Conservation (phyloP, 306 rosid genomes). For the Acacia crassicarpa region DNA sequence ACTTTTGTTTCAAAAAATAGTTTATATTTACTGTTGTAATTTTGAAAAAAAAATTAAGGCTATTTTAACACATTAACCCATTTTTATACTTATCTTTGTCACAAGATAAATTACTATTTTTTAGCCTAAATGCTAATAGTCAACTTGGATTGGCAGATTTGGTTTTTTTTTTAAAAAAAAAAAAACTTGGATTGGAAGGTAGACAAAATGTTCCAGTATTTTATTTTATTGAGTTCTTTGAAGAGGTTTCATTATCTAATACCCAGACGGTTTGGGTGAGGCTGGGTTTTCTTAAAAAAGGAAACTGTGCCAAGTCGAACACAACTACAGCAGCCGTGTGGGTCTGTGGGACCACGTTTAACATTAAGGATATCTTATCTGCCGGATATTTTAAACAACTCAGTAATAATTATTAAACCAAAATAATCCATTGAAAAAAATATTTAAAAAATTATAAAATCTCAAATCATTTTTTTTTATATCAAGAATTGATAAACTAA, state of each 20-base stretch:
- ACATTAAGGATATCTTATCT: not conserved
- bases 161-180: too few species aligned
- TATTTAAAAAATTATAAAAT: too few species aligned
- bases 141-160: constrained; percentile 20
- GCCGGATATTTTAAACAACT: not conserved
- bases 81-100: not conserved
- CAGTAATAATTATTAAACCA: too few species aligned
- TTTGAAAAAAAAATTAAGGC: too few species aligned
- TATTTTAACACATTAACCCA: too few species aligned
- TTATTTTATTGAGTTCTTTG: not conserved
- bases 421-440: not conserved
- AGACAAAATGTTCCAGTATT: too few species aligned
- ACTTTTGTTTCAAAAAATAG: too few species aligned
- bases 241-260: not conserved
- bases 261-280: not conserved
- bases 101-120: not conserved
- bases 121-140: not conserved
- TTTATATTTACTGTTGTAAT: too few species aligned
- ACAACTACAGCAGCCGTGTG: not conserved
- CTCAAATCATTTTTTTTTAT: too few species aligned
- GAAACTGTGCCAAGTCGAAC: not conserved
- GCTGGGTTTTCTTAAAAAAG: not conserved
- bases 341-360: not conserved
- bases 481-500: too few species aligned
- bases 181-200: too few species aligned